These are phyloP conservation scores for Cladosporium sp. DNA, from an alignment of 2,329 filamentous ascomycete species.

Conservation along the genomic window DNA sequence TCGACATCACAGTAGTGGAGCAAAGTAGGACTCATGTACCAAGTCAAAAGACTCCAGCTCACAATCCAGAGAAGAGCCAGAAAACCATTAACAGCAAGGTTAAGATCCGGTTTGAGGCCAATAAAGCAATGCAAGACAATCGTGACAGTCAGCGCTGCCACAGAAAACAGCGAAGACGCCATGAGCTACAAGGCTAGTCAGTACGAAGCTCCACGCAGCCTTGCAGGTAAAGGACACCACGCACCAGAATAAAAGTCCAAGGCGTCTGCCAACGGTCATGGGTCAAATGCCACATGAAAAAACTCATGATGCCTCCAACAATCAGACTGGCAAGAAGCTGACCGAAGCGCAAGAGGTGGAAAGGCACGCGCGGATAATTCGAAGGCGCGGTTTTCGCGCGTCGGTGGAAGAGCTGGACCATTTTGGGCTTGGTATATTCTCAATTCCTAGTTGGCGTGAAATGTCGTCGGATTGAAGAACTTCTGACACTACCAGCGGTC, in stretches of 20 bases:
- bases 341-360: conserved; percentile 38
- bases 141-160: conserved; percentile 46
- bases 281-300: conserved; percentile 52
- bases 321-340: conserved; percentile 44
- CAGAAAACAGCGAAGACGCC: conserved; percentile 47
- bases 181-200: conserved; percentile 41
- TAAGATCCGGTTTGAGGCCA: conserved; percentile 49
- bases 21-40: conserved; percentile 51
- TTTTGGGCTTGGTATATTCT: not conserved
- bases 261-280: conserved; percentile 50
- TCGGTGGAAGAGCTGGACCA: conserved; percentile 11
- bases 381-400: conserved; percentile 36
- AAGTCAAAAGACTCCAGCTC: conserved; percentile 48
- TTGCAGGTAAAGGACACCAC: no score
- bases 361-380: conserved; percentile 39
- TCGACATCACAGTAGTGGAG: conserved; percentile 45
- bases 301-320: conserved; percentile 50
- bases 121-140: conserved; percentile 48
- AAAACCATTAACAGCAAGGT: conserved; percentile 45
- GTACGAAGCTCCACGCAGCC: not conserved
- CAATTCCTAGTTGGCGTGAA: not conserved
- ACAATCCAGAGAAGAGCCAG: conserved; percentile 50
- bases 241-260: conserved; percentile 57
- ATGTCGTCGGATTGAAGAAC: no score
- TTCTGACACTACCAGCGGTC: not conserved